Base-by-base conservation (phyloP, 2,329 filamentous ascomycete genomes). In the Monosporascus sp. region DNA sequence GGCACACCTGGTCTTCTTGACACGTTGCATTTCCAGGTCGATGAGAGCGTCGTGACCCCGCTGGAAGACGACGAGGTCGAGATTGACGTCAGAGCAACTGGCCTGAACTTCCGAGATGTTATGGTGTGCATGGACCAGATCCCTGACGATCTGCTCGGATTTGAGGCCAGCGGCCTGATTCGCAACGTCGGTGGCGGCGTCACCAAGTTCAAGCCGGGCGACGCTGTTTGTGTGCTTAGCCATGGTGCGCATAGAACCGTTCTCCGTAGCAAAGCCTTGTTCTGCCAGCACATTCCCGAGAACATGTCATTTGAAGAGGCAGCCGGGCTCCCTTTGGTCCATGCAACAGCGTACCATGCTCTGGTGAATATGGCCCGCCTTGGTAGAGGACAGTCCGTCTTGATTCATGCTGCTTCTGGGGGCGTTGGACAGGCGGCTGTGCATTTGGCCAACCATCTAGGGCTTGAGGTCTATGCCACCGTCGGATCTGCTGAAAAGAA, bases 381-480 rank as follows among this genome's bases (percentile, higher is more conserved):
- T 1, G 20, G 49, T 16, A 43, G 45, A 24, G 54, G 56, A 2
- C 51, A 58, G 47, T 52, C 54, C 6, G 48, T 58, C 5, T 43
- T 58, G 20, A 56, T 58, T 27, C 54, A 58, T 37, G 49, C 56
- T 0, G 56, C 54, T 0, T 51, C 54, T 9, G 56, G 56, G 6
- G 56, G 56, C 14, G 56, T 58, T 9, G 56, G 56, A 17, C 54
- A 56, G 45, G 54, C 54, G 2, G 56, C 54, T 5, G 52, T 56
- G 37, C 54, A 56, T 41, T 44, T 58, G 37, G 56, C 56, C 7
- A 27, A 54, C 7, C 49, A 52, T 16, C 24, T 52, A 1, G 52
- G 48, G 17, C 37, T 48, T 24, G 48, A 51, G 27, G 51, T 58
- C 6, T 56, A 47, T 38, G 54, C 49, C 1, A 58, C 56, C 3